phyloP scores from a whole-genome alignment of 192 early-diverging fungal species.

The Rhizoclosmatium sp. region DNA sequence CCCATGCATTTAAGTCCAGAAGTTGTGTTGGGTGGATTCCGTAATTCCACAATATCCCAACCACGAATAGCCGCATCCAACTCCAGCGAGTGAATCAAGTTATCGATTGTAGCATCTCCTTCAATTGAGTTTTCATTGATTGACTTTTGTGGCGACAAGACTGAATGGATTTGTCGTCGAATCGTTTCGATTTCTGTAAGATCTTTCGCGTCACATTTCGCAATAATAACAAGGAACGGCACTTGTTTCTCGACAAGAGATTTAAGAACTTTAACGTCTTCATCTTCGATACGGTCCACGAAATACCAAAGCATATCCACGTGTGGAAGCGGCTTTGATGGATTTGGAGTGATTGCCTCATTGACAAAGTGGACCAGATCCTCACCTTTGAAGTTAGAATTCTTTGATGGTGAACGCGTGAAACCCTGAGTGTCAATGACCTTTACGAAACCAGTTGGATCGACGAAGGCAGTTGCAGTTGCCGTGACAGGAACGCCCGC shows the following conservation, averaged over 20 bases:
- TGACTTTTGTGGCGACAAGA: not conserved
- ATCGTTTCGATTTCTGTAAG: not conserved
- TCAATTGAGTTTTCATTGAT: too few species aligned
- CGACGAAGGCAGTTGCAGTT: not conserved
- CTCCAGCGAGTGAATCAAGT: slow-evolving; percentile 8
- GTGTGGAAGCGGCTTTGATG: not conserved
- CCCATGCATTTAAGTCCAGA: slow-evolving; percentile 3
- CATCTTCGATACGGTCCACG: slow-evolving; percentile 17
- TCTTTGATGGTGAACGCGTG: not conserved
- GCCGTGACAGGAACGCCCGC: not conserved
- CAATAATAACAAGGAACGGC: slow-evolving; percentile 22
- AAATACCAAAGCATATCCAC: slow-evolving; percentile 35
- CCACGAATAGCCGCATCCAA: slow-evolving; percentile 28
- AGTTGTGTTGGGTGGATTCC: slow-evolving; percentile 13
- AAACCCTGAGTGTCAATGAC: slow-evolving; percentile 25
- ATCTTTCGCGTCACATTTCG: slow-evolving; percentile 18
- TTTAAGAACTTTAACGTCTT: slow-evolving; percentile 9
- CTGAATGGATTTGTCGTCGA: slow-evolving; percentile 9
- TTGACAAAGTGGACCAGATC: slow-evolving; percentile 1
- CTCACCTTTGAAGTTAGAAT: not conserved
- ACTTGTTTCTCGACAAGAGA: slow-evolving; percentile 17
- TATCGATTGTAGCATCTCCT: not conserved
- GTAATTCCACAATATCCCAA: slow-evolving; percentile 25
- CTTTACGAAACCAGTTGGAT: slow-evolving; percentile 22
- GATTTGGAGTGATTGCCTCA: not conserved